Base-by-base conservation (phyloP, 1,139 yeast genomes). In the Magnusiomyces tetraspermus region DNA sequence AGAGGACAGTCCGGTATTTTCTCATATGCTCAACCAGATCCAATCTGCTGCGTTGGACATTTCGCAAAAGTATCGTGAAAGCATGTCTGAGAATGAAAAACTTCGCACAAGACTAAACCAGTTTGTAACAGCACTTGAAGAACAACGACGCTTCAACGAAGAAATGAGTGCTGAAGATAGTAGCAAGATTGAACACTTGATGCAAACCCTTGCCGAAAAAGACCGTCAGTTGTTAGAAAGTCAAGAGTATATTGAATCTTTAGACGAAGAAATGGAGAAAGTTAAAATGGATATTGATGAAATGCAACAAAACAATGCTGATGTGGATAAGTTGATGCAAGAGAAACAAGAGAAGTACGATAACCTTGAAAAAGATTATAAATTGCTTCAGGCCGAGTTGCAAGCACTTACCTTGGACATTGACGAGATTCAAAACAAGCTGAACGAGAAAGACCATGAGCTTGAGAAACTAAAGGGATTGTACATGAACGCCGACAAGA, bases 41-140 rank as follows among this genome's bases (percentile, higher is more conserved):
- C 48, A 45, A 19, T 23, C 48, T 4, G 48, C 48, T 33, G 37
- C 48, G 19, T 15, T 19, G n/a, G 48, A 45, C 31, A 19, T 45
- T 31, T 31, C 48, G 19, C 23, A 45, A 22, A 45, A 23, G 26
- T 45, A 45, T 21, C 48, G 38, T 15, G 38, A 45, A 4, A 19
- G 40, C 24, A 22, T 45, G 22, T 23, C 48, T 2, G 26, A 45
- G 13, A 30, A 45, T 11, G 48, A 45, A 2, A 31, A 3, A n/a
- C 17, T 45, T n/a, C 15, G 26, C 5, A 13, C 13, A 6, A 21
- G 38, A 45, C 11, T 30, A 11, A 33, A 45, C 11, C 19, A 31
- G 3, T 31, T 45, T 6, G 38, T 19, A n/a, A 17, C 13, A 5
- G 48, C 37, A 6, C 48, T 30, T 11, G 40, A 45, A 17, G 38